Evolutionary conservation across 257 asterid genomes (phyloP).

Genomic region (Avicennia marina): DNA sequence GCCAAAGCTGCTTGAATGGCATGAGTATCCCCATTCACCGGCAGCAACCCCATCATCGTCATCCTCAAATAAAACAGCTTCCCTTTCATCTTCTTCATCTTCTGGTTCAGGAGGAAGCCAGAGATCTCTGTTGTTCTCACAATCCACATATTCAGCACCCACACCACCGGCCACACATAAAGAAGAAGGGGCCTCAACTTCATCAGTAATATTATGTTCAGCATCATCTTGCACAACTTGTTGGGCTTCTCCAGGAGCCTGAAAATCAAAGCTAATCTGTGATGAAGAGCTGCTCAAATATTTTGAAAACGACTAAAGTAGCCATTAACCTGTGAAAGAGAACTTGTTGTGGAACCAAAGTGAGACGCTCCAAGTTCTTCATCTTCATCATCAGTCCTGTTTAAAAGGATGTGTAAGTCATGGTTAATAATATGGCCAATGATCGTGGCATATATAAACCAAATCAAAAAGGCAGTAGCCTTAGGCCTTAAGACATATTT

Average conservation of each 20-base stretch:
- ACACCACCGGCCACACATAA: constrained; percentile 51
- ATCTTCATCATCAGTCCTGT: constrained; percentile 79
- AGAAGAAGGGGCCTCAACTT: constrained; percentile 73
- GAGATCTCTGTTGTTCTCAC: constrained; percentile 79
- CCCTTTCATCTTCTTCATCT: constrained; percentile 86
- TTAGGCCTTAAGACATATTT: constrained; percentile 1
- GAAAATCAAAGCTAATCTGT: constrained; percentile 43
- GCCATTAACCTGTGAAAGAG: constrained; percentile 44
- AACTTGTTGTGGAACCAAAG: constrained; percentile 36
- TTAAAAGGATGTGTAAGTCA: constrained; percentile 15
- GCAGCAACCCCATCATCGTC: constrained; percentile 65
- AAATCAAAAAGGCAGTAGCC: constrained; percentile 4
- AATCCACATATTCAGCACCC: constrained; percentile 69
- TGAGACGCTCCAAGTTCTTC: constrained; percentile 58
- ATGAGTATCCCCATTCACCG: constrained; percentile 82
- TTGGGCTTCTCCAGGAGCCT: constrained; percentile 44
- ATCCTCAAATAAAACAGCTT: constrained; percentile 54
- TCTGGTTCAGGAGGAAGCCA: constrained; percentile 99
- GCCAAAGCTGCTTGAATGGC: constrained; percentile 55
- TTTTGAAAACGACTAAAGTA: constrained; percentile 43
- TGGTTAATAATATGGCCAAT: constrained; percentile 3
- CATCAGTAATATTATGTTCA: constrained; percentile 54
- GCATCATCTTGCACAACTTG: constrained; percentile 33
- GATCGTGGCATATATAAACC: background rate
- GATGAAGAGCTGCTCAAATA: constrained; percentile 30